These are phyloP conservation scores for Hymenoscyphus repandus DNA, from an alignment of 2,329 filamentous ascomycete species.

Conservation along the genomic window DNA sequence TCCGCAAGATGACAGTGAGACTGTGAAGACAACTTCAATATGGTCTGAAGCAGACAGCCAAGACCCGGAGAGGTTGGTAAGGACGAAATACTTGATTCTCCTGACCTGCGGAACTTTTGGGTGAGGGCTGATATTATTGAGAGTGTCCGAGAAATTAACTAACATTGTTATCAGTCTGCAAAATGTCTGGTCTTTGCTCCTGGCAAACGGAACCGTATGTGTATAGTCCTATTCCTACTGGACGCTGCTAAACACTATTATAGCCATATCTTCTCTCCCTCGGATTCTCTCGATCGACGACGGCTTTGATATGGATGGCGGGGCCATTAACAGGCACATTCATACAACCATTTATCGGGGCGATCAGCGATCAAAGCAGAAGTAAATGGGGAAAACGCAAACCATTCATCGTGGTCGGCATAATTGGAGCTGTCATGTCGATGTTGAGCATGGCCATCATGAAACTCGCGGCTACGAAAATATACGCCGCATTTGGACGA, in stretches of 20 bases:
- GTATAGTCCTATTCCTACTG: not conserved
- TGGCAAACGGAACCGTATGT: conserved; percentile 6
- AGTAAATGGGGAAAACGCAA: conserved; percentile 44
- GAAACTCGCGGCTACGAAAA: conserved; percentile 37
- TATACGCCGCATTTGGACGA: conserved; percentile 1
- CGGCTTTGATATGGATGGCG: conserved; percentile 49
- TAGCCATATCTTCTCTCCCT: conserved; percentile 47
- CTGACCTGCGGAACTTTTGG: conserved; percentile 7
- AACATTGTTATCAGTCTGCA: conserved; percentile 1
- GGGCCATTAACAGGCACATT: conserved; percentile 47
- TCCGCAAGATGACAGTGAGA: not conserved
- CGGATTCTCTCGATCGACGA: conserved; percentile 46
- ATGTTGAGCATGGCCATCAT: conserved; percentile 43
- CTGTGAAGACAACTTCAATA: not conserved
- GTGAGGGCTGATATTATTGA: not conserved
- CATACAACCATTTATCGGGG: conserved; percentile 48
- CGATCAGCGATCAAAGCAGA: conserved; percentile 45
- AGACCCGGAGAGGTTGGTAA: not conserved
- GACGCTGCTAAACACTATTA: not conserved
- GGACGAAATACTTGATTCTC: conserved; percentile 2
- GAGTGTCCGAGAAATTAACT: not conserved
- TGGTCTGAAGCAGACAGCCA: not conserved
- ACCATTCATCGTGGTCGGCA: conserved; percentile 47
- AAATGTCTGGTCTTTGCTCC: conserved; percentile 7
- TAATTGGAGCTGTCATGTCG: conserved; percentile 43